Conservation (phyloP, 1,284 basidiomycete species). For the Boletus albobrunnescens region DNA sequence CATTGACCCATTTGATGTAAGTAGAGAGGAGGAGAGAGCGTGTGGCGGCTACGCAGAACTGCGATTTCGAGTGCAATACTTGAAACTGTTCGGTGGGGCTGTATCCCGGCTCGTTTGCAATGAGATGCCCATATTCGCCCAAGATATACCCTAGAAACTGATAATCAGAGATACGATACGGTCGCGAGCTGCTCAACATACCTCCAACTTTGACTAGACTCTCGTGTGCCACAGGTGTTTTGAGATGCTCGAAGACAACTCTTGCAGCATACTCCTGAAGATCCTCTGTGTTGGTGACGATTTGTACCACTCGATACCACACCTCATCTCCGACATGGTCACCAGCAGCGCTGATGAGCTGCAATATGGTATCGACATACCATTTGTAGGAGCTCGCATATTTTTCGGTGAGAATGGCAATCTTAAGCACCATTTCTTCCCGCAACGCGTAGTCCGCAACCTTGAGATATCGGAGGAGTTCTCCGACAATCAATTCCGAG, state of each 20-base stretch:
- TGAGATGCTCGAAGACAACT: conserved; percentile 90
- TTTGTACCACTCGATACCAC: conserved; percentile 98
- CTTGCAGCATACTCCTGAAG: conserved; percentile 92
- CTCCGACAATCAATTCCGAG: conserved; percentile 91
- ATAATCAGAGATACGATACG: conserved; percentile 13
- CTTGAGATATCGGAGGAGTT: conserved; percentile 88
- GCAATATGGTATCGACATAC: conserved; percentile 95
- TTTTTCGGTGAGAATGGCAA: conserved; percentile 96
- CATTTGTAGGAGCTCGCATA: conserved; percentile 93
- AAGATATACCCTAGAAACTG: conserved; percentile 77
- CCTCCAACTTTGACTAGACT: conserved; percentile 96
- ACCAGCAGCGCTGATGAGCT: conserved; percentile 93
- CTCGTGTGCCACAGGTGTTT: conserved; percentile 88
- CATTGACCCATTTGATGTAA: conserved; percentile 99
- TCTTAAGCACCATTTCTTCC: conserved; percentile 98
- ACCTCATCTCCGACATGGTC: conserved; percentile 99
- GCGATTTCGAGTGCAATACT: conserved; percentile 90
- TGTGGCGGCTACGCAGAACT: conserved; percentile 90
- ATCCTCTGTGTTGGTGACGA: conserved; percentile 98
- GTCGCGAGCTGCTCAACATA: conserved; percentile 33
- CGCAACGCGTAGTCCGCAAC: conserved; percentile 94
- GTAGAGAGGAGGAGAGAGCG: conserved; percentile 92
- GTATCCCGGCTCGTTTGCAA: conserved; percentile 92
- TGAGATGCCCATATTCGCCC: conserved; percentile 95
- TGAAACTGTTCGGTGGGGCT: conserved; percentile 96